Evolutionary conservation across 345 rosid genomes (phyloP).

Genomic region (Cardiospermum halicacabum): DNA sequence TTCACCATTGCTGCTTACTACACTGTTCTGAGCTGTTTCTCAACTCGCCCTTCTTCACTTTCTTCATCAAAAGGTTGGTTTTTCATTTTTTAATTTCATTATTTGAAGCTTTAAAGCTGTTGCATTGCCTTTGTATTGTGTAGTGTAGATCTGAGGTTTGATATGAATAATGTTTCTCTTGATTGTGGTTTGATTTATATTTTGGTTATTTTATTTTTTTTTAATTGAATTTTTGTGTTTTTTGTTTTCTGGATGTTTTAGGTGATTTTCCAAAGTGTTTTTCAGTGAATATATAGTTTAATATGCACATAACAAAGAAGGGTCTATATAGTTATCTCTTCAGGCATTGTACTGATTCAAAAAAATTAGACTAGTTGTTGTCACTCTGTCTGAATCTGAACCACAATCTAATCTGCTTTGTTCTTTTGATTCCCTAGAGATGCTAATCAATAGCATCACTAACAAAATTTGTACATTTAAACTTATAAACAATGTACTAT

Average conservation of each 20-base stretch:
- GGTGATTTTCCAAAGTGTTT: background rate
- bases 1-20: background rate
- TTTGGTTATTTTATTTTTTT: background rate
- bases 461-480: background rate
- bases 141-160: constrained; percentile 24
- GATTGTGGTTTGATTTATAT: background rate
- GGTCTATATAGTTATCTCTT: background rate
- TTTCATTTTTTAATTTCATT: background rate
- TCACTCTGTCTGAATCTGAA: no score
- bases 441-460: background rate
- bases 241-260: background rate
- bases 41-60: background rate
- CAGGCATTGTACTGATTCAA: background rate
- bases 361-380: background rate
- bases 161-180: background rate
- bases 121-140: background rate
- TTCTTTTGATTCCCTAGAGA: background rate
- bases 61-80: background rate
- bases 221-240: background rate
- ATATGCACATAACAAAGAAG: no score
- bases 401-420: no score
- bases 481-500: background rate
- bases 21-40: background rate
- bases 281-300: no score
- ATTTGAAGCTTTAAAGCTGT: background rate